These are phyloP conservation scores for Trichoderma pleuroti DNA, from an alignment of 2,329 filamentous ascomycete species.

Conservation along the genomic window DNA sequence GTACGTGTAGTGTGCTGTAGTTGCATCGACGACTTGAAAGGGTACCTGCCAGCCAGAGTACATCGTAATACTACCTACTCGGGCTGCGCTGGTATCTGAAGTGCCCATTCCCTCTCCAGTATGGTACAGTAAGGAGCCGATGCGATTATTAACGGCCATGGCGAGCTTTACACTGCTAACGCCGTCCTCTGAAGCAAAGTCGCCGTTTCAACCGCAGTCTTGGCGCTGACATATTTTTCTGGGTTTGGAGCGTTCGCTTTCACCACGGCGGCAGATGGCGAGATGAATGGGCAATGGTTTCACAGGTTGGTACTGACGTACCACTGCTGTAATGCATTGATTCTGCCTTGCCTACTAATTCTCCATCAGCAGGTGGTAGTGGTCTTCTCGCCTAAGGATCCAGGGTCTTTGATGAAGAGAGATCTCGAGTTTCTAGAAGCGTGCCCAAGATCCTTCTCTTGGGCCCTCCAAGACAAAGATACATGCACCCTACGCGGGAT, in stretches of 20 bases:
- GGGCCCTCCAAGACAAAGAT: neutral
- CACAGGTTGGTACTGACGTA: neutral
- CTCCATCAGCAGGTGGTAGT: neutral
- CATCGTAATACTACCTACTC: neutral
- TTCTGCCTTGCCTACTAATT: neutral
- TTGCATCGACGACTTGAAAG: neutral
- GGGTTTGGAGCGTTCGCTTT: neutral
- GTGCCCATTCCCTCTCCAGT: neutral
- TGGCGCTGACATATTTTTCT: neutral
- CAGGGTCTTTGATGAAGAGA: neutral
- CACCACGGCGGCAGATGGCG: neutral
- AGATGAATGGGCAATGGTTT: neutral
- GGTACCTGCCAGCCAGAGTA: neutral
- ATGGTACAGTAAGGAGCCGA: neutral
- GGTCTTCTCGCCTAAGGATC: neutral
- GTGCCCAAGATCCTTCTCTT: neutral
- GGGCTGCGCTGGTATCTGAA: neutral
- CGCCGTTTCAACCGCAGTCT: neutral
- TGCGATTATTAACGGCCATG: neutral
- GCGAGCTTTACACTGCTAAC: neutral
- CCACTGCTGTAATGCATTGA: neutral
- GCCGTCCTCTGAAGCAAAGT: neutral
- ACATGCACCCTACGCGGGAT: neutral
- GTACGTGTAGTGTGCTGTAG: neutral
- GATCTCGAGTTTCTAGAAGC: constrained; percentile 11